Evolutionary conservation across 441 rosid species (phyloP), one percentile per base, ranked within the genome.

Genomic region (Isatis lusitanica): DNA sequence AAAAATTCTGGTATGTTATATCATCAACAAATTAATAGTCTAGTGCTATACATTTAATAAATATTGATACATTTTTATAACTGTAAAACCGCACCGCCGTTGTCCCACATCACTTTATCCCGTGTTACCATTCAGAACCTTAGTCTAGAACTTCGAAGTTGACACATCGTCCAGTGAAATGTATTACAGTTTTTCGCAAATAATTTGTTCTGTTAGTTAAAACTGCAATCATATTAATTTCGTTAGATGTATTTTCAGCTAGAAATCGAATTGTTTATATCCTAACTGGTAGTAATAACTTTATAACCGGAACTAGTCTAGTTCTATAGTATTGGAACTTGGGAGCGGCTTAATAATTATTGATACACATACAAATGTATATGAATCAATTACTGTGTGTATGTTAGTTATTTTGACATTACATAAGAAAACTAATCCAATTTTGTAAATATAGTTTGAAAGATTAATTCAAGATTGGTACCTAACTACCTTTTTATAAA

Each of bases 11-110:
- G 51, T 53, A 71, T 63, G n/a, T 53, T 46, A 33, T 40, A 42
- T 17, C 36, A 71, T 63, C 63, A 52, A 52, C 1, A n/a, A 62
- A 21, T 63, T n/a, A n/a, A n/a, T 68, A 30, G 61, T 71, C 38
- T 4, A 51, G n/a, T 28, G 24, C 4, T 38, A 11, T 46, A 59
- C 39, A 9, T 46, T 40, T 61, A n/a, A n/a, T n/a, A n/a, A n/a
- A n/a, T n/a, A n/a, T n/a, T n/a, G n/a, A n/a, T n/a, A n/a, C n/a
- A n/a, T n/a, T n/a, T n/a, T n/a, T n/a, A n/a, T n/a, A n/a, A n/a
- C n/a, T n/a, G n/a, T n/a, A n/a, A n/a, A n/a, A n/a, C n/a, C n/a
- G n/a, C n/a, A n/a, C n/a, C n/a, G n/a, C n/a, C n/a, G n/a, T n/a
- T n/a, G n/a, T n/a, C n/a, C n/a, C n/a, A n/a, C n/a, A n/a, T n/a